A percentile compares a stretch with the other conserved stretches of the same genome.
Evolutionary conservation across 495 filamentous ascomycete species (phyloP).

Genomic region (Xylaria palmicola): DNA sequence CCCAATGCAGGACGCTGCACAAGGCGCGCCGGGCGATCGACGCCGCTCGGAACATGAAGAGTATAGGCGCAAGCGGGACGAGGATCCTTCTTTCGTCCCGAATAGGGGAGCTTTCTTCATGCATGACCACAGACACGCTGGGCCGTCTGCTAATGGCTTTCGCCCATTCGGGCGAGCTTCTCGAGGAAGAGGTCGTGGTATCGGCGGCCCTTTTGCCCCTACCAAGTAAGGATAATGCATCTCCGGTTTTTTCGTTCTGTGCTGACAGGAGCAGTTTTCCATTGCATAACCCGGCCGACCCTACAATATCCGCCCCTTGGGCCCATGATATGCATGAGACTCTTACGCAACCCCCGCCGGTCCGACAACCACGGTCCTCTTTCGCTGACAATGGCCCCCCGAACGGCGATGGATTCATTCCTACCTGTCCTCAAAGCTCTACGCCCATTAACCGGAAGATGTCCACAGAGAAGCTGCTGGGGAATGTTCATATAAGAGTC

Average conservation of each 20-base stretch:
- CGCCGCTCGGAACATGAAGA: conserved; percentile 87
- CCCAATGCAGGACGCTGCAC: conserved; percentile 31
- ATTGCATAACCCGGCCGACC: conserved; percentile 49
- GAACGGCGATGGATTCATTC: conserved; percentile 47
- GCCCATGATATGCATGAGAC: conserved; percentile 93
- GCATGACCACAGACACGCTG: conserved; percentile 84
- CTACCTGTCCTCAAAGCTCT: conserved; percentile 40
- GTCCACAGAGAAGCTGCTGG: conserved; percentile 60
- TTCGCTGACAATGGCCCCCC: conserved; percentile 42
- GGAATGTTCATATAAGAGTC: conserved; percentile 81
- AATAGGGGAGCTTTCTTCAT: conserved; percentile 96
- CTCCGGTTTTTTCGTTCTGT: conserved; percentile 8
- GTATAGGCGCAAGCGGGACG: conserved; percentile 79
- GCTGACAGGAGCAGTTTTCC: conserved; percentile 42
- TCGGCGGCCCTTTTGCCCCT: conserved; percentile 56
- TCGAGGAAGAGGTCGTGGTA: conserved; percentile 51
- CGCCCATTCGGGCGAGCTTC: conserved; percentile 64
- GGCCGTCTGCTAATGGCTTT: conserved; percentile 72
- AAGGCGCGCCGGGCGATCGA: conserved; percentile 59
- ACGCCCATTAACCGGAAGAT: conserved; percentile 57
- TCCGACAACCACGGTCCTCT: conserved; percentile 35
- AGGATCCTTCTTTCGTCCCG: conserved; percentile 91
- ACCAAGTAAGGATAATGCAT: conserved; percentile 49
- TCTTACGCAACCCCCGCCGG: conserved; percentile 51
- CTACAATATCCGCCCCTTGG: conserved; percentile 72